A percentile compares a stretch with the other conserved stretches of the same genome.
Conservation (phyloP, 441 rosid species). For the Jatropha podagrica region DNA sequence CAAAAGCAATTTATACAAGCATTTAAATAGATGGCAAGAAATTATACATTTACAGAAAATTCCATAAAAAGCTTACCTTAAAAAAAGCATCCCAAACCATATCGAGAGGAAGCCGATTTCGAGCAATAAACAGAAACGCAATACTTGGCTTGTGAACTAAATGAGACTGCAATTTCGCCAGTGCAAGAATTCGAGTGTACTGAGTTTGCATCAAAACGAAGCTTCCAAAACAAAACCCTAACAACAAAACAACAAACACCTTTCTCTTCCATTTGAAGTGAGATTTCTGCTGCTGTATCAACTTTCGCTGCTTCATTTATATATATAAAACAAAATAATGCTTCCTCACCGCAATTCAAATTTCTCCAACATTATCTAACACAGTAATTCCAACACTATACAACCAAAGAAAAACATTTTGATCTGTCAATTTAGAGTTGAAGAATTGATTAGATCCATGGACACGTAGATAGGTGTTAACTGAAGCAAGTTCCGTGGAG, state of each 20-base stretch:
- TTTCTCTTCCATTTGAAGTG: constrained; percentile 69
- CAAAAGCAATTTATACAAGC: background rate
- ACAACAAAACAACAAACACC: constrained; percentile 35
- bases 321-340: background rate
- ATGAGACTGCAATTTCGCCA: constrained; percentile 44
- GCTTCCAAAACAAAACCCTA: constrained; percentile 58
- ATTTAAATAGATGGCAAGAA: background rate
- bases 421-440: constrained; percentile 11
- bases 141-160: constrained; percentile 45
- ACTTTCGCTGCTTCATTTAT: constrained; percentile 69
- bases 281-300: constrained; percentile 42
- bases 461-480: too few species aligned
- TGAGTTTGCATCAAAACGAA: constrained; percentile 60
- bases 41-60: background rate
- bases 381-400: background rate
- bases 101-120: constrained; percentile 88
- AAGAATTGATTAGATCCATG: constrained; percentile 28
- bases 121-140: constrained; percentile 80
- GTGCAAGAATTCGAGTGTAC: constrained; percentile 42
- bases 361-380: background rate
- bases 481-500: background rate
- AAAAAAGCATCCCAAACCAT: constrained; percentile 82
- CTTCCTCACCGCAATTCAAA: constrained; percentile 24
- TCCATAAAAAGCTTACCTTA: constrained; percentile 36
- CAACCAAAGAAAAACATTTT: background rate